Evolutionary conservation across 148 eudicot genomes (phyloP), one percentile per base, ranked within the genome.

Genomic region (Rhododendron kiyosumense): DNA sequence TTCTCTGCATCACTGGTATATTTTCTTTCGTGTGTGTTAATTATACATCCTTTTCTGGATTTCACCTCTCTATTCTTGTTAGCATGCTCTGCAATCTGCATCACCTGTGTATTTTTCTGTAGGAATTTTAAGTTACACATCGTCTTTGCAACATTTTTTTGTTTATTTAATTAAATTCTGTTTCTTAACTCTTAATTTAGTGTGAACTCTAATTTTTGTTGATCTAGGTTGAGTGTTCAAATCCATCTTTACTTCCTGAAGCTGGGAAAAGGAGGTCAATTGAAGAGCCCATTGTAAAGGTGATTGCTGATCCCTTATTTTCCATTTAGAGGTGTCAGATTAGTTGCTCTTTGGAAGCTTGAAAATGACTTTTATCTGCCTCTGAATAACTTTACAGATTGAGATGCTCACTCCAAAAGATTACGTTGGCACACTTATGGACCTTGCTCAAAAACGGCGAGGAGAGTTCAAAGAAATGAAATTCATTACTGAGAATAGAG

Each of bases 201-300:
- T 79, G 9, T 84, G 85, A 45, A 32, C n/a, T 81, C 49, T 83
- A 13, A 17, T 83, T 78, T 73, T 83, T 41, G 15, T 84, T 86
- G 85, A 85, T 89, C 63, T 87, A 97, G 99, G 92, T 97, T 77
- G 93, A 93, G 82, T 97, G 99, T 88, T 97, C 99, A 83, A 97
- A 97, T 92, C 99, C 99, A 83, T 93, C 98, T 78, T 82, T 88
- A 81, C 99, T 97, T 88, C 99, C 99, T 83, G 99, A 97, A 90
- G 89, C 94, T 87, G 99, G 93, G 73, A 90, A 89, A 79, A 93
- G 99, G 90, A 94, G 90, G 89, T 92, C 94, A 83, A 93, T 97
- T 89, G 98, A 94, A 81, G 99, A 97, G 92, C 99, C 99, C 78
- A 87, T 85, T 89, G 99, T 95, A 45, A 97, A 95, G 99, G 99